Conservation (phyloP, 371 early-diverging fungal species). For the Mucor indicus region DNA sequence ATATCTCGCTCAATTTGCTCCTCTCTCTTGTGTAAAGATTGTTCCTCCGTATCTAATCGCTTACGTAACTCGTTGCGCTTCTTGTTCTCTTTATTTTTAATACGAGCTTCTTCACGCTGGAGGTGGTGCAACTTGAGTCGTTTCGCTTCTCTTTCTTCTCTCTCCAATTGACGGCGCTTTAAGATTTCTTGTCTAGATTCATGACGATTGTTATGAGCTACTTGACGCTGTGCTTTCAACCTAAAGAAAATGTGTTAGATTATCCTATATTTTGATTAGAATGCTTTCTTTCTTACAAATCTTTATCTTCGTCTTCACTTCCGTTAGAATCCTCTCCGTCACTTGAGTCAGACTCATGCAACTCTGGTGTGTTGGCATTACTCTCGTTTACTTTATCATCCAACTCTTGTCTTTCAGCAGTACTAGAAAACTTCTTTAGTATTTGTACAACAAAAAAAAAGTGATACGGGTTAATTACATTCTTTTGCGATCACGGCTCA, state of each 20-base stretch:
- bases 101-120: conserved; percentile 51
- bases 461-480: conserved; percentile 17
- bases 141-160: conserved; percentile 49
- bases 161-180: conserved; percentile 49
- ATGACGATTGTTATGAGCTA: conserved; percentile 30
- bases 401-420: conserved; percentile 33
- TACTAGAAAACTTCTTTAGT: conserved; percentile 12
- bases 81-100: conserved; percentile 43
- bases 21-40: conserved; percentile 41
- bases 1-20: conserved; percentile 67
- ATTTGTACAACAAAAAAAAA: not conserved
- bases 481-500: conserved; percentile 60
- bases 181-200: conserved; percentile 56
- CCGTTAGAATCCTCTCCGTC: conserved; percentile 6
- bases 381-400: conserved; percentile 30
- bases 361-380: conserved; percentile 7
- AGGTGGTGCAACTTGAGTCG: conserved; percentile 38
- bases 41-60: conserved; percentile 51
- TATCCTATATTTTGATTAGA: no score
- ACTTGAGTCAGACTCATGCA: conserved; percentile 14
- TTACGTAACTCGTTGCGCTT: conserved; percentile 41
- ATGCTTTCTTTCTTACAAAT: no score
- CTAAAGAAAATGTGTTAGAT: no score
- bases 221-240: conserved; percentile 31
- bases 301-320: conserved; percentile 20